phyloP scores from a whole-genome alignment of 352 stramenopile species.

The Pythium rishiriense region DNA sequence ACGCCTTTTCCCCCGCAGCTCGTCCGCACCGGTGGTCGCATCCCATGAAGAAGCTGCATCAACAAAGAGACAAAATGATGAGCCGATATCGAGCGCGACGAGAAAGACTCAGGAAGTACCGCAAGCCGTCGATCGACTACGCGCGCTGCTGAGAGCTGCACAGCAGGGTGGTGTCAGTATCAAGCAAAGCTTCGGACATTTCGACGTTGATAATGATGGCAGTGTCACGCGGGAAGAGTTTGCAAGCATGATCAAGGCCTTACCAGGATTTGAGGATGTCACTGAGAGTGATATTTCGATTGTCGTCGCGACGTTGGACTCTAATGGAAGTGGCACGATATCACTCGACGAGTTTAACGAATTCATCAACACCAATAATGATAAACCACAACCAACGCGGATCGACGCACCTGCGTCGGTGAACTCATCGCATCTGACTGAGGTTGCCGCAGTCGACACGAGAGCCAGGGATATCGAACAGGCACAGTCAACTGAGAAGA shows the following conservation, averaged over 20 bases:
- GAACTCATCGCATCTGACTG: not conserved
- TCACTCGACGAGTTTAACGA: conserved; percentile 56
- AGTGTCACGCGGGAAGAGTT: conserved; percentile 58
- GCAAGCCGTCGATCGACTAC: conserved; percentile 23
- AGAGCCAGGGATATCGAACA: not conserved
- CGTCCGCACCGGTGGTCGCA: not conserved
- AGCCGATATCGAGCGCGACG: not conserved
- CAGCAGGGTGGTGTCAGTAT: conserved; percentile 26
- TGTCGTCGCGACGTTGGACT: conserved; percentile 53
- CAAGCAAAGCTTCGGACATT: conserved; percentile 35
- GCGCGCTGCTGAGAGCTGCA: conserved; percentile 25
- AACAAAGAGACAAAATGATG: not conserved
- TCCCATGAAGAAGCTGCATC: not conserved
- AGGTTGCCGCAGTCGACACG: not conserved
- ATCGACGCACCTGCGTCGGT: not conserved
- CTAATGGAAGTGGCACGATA: conserved; percentile 51
- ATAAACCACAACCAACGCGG: not conserved
- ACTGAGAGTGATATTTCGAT: conserved; percentile 34
- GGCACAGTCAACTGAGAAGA: no score
- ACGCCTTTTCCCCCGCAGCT: conserved; percentile 38
- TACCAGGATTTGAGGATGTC: conserved; percentile 44
- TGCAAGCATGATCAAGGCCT: conserved; percentile 37
- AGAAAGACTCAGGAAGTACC: not conserved
- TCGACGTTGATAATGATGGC: conserved; percentile 43
- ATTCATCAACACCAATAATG: conserved; percentile 25